These are phyloP conservation scores for Mortierella antarctica DNA, from an alignment of 192 early-diverging fungal species.

Conservation along the genomic window DNA sequence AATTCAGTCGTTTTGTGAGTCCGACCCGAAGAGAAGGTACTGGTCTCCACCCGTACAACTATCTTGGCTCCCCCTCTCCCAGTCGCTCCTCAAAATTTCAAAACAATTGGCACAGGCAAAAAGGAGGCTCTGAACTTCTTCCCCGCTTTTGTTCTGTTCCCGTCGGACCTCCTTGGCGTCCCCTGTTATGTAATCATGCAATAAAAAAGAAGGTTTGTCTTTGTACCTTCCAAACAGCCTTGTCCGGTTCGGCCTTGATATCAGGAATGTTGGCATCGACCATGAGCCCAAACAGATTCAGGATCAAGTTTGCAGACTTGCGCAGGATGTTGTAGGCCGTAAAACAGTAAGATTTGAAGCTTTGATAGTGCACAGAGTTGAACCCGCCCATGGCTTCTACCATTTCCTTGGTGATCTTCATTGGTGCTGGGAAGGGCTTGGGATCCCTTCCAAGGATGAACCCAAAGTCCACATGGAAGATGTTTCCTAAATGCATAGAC, in stretches of 20 bases:
- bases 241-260: constrained; percentile 98
- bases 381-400: constrained; percentile 99
- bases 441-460: constrained; percentile 99
- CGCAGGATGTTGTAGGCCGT: constrained; percentile 94
- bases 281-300: constrained; percentile 98
- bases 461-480: constrained; percentile 99
- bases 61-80: too few relatives aligned
- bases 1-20: too few relatives aligned
- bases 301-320: constrained; percentile 94
- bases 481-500: constrained; percentile 61
- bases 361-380: constrained; percentile 86
- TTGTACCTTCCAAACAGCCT: constrained; percentile 90
- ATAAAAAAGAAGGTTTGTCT: too few relatives aligned
- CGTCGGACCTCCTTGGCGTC: neutral
- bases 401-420: constrained; percentile 99
- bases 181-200: neutral
- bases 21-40: too few relatives aligned
- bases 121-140: too few relatives aligned
- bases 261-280: constrained; percentile 96
- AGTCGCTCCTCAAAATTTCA: too few relatives aligned
- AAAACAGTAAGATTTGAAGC: constrained; percentile 94
- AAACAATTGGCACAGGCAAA: too few relatives aligned
- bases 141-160: too few relatives aligned
- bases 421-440: constrained; percentile 99
- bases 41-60: too few relatives aligned